Conservation (phyloP, 192 early-diverging fungal species). For the Rhizophagus sp. region DNA sequence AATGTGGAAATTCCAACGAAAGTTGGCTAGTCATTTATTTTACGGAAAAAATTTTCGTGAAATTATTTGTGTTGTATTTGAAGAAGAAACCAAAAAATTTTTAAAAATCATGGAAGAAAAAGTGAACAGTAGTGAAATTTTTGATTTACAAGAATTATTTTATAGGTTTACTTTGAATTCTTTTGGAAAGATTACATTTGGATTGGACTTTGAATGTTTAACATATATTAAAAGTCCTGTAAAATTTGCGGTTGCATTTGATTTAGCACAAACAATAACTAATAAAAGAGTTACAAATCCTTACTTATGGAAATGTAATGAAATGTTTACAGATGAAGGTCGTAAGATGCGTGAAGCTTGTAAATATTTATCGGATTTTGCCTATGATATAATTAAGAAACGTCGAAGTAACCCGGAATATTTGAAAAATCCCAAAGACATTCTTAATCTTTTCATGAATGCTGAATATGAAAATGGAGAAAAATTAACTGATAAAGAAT, state of each 20-base stretch:
- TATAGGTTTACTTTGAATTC: slow-evolving; percentile 43
- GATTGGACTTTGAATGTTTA: slow-evolving; percentile 36
- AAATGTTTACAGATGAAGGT: slow-evolving; percentile 28
- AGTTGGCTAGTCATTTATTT: slow-evolving; percentile 10
- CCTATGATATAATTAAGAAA: slow-evolving; percentile 37
- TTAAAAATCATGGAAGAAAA: slow-evolving; percentile 12
- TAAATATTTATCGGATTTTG: slow-evolving; percentile 35
- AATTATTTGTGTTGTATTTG: slow-evolving; percentile 6
- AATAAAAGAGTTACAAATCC: slow-evolving; percentile 37
- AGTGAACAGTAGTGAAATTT: slow-evolving; percentile 31
- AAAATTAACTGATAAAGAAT: slow-evolving; percentile 38
- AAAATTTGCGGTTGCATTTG: slow-evolving; percentile 54
- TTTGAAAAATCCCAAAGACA: slow-evolving; percentile 29
- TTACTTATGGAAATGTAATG: slow-evolving; percentile 36
- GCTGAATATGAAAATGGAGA: slow-evolving; percentile 44
- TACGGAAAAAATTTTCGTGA: slow-evolving; percentile 18
- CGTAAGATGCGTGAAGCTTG: slow-evolving; percentile 33
- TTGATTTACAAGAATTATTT: slow-evolving; percentile 44
- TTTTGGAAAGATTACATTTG: slow-evolving; percentile 45
- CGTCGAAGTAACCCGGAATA: slow-evolving; percentile 8
- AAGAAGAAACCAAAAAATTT: not conserved
- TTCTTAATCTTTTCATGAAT: slow-evolving; percentile 52
- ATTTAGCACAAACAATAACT: slow-evolving; percentile 45
- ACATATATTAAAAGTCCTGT: slow-evolving; percentile 31
- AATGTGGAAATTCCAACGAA: slow-evolving; percentile 24